Evolutionary conservation across 2,329 filamentous ascomycete species (phyloP).

Genomic region (Coniochaeta sp.): DNA sequence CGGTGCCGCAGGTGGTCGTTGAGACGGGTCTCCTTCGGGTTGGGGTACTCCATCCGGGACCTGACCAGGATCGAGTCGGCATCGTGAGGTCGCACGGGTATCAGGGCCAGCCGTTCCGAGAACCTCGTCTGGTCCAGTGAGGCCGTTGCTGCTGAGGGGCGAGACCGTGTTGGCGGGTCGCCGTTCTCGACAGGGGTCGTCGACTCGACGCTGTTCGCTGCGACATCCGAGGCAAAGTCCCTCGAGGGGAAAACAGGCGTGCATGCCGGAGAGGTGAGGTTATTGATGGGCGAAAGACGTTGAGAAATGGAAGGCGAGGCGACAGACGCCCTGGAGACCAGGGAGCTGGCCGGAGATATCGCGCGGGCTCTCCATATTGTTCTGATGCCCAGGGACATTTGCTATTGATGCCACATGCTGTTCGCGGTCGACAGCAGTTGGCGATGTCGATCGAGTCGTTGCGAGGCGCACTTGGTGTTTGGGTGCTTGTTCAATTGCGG

Average conservation of each 20-base stretch:
- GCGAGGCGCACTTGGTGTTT: background rate
- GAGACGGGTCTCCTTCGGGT: conserved; percentile 13
- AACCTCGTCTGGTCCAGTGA: conserved; percentile 6
- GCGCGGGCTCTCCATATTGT: conserved; percentile 33
- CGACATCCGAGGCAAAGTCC: background rate
- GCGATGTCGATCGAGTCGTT: background rate
- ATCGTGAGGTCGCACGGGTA: conserved; percentile 14
- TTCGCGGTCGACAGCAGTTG: background rate
- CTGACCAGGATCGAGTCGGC: conserved; percentile 20
- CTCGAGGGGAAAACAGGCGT: background rate
- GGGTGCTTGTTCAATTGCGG: too few species aligned
- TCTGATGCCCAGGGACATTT: conserved; percentile 39
- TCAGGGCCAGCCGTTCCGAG: conserved; percentile 13
- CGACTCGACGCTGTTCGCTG: background rate
- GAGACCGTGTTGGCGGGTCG: too few species aligned
- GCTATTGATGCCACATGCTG: conserved; percentile 21
- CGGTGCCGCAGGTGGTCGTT: conserved; percentile 13
- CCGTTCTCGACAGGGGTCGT: too few species aligned
- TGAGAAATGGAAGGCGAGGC: background rate
- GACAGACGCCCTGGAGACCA: conserved; percentile 16
- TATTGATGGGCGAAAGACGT: background rate
- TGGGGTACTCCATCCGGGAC: conserved; percentile 13
- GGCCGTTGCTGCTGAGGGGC: background rate
- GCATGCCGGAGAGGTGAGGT: background rate
- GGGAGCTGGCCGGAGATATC: conserved; percentile 15